Evolutionary conservation across 1,284 basidiomycete genomes (phyloP), one percentile per base, ranked within the genome.

Genomic region (Mycosarcoma mackinlayi): DNA sequence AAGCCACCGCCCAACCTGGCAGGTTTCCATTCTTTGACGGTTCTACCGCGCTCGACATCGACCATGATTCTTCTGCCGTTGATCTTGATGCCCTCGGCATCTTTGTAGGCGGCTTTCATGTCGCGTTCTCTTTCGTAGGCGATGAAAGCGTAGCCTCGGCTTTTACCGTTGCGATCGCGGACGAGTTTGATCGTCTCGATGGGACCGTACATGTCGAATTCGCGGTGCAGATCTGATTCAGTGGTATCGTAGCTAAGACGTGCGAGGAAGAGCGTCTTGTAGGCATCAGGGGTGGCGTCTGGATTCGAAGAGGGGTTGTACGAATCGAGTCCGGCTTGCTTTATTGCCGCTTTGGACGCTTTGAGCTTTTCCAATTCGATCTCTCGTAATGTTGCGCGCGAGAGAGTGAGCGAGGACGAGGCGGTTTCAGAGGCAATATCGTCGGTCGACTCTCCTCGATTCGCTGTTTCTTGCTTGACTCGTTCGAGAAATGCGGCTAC

Each of bases 1-100:
- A 98, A 87, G 1, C 96, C 96, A 16, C 95, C 96, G 23, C 95
- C 96, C 0, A 98, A 86, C 56, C 94, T 89, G 61, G 92, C 90
- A 6, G 96, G 96, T 82, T 97, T 97, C 96, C 96, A 99, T 7
- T 94, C 96, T 68, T 95, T 90, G 25, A 99, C 96, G 1, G 96
- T 98, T 47, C 95, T 89, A 7, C 96, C 96, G 40, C 96, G 90
- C 84, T 99, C 96, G 51, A 99, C 95, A 81, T 99, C 96, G 49
- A 99, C 95, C 38, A 98, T 86, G 64, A 98, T 93, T 67, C 92
- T 87, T 81, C 96, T 94, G 77, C 93, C 93, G 86, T 93, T 91
- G 76, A 99, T 93, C 66, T 93, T 91, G 44, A 98, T 87, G 14
- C 94, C 93, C 79, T 98, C 95, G n/a, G 94, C 96, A 82, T 98